Percentiles rank a stretch among this genome's conserved stretches.
Conservation (phyloP, 164 flowering plant genomes). For the Chimonanthus salicifolius region DNA sequence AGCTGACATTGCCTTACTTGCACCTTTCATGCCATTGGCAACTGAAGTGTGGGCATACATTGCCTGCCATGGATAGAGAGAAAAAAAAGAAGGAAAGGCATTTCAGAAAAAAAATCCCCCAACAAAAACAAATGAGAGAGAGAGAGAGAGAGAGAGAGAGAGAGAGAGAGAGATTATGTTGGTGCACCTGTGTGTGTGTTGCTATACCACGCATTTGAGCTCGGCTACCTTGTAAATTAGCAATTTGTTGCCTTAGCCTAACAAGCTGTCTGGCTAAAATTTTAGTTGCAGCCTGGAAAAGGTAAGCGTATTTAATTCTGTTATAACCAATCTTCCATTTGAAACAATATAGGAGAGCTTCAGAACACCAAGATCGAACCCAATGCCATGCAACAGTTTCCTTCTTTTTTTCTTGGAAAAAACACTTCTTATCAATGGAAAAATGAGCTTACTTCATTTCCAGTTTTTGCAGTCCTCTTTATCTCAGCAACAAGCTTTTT, state of each 20-base stretch:
- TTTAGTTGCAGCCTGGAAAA: conserved; percentile 74
- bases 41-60: conserved; percentile 82
- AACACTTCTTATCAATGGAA: not conserved
- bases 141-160: no score
- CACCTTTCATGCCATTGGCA: conserved; percentile 87
- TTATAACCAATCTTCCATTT: not conserved
- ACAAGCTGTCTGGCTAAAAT: conserved; percentile 82
- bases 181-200: conserved; percentile 78
- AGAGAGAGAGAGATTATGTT: not conserved
- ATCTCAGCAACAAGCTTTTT: conserved; percentile 91
- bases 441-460: conserved; percentile 62
- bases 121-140: not conserved
- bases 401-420: no score
- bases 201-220: conserved; percentile 96
- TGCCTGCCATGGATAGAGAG: conserved; percentile 45
- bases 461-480: conserved; percentile 89
- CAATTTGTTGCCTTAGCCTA: conserved; percentile 85
- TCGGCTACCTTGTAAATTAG: conserved; percentile 83
- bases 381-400: no score
- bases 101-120: not conserved
- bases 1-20: conserved; percentile 81
- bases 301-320: not conserved
- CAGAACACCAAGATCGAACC: no score
- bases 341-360: not conserved
- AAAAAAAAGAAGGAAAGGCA: not conserved